Evolutionary conservation across 139 green algal genomes (phyloP).

Genomic region (Dunaliella primolecta): DNA sequence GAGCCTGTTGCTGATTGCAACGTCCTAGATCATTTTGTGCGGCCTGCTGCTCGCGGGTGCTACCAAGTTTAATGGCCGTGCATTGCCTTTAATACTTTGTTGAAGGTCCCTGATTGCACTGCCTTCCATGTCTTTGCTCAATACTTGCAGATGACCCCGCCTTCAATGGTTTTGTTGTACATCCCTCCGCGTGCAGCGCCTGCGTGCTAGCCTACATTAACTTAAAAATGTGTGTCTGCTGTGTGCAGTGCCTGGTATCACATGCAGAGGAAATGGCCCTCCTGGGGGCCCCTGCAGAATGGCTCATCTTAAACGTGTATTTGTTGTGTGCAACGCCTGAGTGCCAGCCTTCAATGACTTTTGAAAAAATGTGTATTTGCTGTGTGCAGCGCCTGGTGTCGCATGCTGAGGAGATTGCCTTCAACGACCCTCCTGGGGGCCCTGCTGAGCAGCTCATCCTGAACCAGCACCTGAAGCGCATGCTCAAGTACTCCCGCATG

Average conservation of each 20-base stretch:
- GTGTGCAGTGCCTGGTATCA: conserved; percentile 67
- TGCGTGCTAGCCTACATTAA: no score
- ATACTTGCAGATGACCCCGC: no score
- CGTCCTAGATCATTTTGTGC: not conserved
- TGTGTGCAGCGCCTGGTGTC: conserved; percentile 68
- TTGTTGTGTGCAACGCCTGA: no score
- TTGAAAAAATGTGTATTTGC: no score
- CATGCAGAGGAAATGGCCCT: conserved; percentile 85
- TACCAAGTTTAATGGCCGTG: not conserved
- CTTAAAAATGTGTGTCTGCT: no score
- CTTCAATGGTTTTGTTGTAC: not conserved
- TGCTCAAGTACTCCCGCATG: conserved; percentile 76
- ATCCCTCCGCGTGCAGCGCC: no score
- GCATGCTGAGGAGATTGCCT: conserved; percentile 82
- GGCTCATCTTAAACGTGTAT: conserved; percentile 90
- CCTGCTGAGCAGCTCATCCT: conserved; percentile 83
- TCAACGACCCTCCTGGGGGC: conserved; percentile 81
- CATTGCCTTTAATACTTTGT: no score
- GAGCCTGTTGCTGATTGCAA: no score
- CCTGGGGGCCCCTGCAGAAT: conserved; percentile 59
- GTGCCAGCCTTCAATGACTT: no score
- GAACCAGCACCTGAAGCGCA: conserved; percentile 85
- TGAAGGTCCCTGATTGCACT: not conserved
- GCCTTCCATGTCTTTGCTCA: not conserved
- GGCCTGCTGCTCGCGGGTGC: not conserved